Conservation (phyloP, 306 rosid species). For the Nissolia schottii region DNA sequence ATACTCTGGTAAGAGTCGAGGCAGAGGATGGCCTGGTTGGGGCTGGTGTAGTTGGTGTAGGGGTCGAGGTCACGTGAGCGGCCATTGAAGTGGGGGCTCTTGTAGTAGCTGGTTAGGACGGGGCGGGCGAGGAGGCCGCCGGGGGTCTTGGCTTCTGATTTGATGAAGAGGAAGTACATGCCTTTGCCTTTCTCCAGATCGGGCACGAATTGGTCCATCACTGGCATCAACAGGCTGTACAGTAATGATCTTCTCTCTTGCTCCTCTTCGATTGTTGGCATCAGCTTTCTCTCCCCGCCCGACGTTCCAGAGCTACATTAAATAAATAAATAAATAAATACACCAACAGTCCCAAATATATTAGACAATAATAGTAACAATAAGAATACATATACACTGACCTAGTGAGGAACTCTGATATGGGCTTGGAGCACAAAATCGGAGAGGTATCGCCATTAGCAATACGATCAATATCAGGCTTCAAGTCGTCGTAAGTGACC, state of each 20-base stretch:
- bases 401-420: conserved; percentile 69
- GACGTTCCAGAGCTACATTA: conserved; percentile 56
- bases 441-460: conserved; percentile 53
- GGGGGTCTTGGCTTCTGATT: conserved; percentile 46
- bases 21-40: conserved; percentile 49
- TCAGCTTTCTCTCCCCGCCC: conserved; percentile 58
- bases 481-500: conserved; percentile 50
- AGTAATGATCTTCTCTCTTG: conserved; percentile 37
- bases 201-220: conserved; percentile 47
- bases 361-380: too few relatives aligned
- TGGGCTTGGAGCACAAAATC: conserved; percentile 55
- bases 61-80: conserved; percentile 28
- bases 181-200: conserved; percentile 55
- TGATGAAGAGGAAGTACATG: conserved; percentile 48
- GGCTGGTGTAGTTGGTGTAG: conserved; percentile 50
- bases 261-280: conserved; percentile 60
- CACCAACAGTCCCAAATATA: neutral
- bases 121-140: conserved; percentile 54
- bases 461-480: conserved; percentile 56
- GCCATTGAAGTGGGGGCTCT: conserved; percentile 44
- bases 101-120: conserved; percentile 50
- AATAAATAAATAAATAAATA: neutral
- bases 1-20: conserved; percentile 54
- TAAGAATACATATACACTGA: conserved; percentile 4
- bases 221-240: conserved; percentile 51